A percentile compares a stretch with the other conserved stretches of the same genome.
phyloP scores from a whole-genome alignment of 2,329 filamentous ascomycete species.

The Gremmenia infestans region DNA sequence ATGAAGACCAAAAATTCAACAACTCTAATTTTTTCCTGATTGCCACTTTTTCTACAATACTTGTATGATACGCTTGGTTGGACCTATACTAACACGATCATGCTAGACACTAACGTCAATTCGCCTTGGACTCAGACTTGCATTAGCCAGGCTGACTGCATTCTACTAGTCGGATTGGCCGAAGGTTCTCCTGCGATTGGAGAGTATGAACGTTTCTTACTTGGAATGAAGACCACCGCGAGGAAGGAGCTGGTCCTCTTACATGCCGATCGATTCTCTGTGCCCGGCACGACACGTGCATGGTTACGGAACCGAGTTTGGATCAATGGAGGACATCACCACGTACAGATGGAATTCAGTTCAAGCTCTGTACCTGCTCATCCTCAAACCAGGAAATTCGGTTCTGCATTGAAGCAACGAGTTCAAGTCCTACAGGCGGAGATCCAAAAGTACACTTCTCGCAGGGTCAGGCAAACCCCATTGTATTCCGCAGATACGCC shows the following conservation, averaged over 20 bases:
- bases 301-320: constrained; percentile 93
- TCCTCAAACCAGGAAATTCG: constrained; percentile 70
- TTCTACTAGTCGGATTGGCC: constrained; percentile 84
- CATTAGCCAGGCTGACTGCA: constrained; percentile 94
- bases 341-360: constrained; percentile 91
- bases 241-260: constrained; percentile 87
- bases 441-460: constrained; percentile 95
- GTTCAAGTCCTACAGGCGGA: constrained; percentile 95
- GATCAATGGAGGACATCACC: constrained; percentile 97
- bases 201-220: constrained; percentile 92
- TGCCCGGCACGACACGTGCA: constrained; percentile 75
- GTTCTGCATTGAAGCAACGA: constrained; percentile 80
- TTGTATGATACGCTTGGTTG: background rate
- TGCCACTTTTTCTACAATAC: constrained; percentile 1
- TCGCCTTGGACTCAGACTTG: constrained; percentile 98
- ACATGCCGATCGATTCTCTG: constrained; percentile 83
- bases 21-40: constrained; percentile 67
- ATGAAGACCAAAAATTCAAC: constrained; percentile 26
- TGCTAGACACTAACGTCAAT: constrained; percentile 84
- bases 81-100: constrained; percentile 18
- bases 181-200: constrained; percentile 87
- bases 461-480: constrained; percentile 81
- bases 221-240: constrained; percentile 96
- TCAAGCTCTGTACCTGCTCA: constrained; percentile 71
- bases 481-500: constrained; percentile 88